These are phyloP conservation scores for Aspergillus versicolor DNA, from an alignment of 2,329 filamentous ascomycete species.

Conservation along the genomic window DNA sequence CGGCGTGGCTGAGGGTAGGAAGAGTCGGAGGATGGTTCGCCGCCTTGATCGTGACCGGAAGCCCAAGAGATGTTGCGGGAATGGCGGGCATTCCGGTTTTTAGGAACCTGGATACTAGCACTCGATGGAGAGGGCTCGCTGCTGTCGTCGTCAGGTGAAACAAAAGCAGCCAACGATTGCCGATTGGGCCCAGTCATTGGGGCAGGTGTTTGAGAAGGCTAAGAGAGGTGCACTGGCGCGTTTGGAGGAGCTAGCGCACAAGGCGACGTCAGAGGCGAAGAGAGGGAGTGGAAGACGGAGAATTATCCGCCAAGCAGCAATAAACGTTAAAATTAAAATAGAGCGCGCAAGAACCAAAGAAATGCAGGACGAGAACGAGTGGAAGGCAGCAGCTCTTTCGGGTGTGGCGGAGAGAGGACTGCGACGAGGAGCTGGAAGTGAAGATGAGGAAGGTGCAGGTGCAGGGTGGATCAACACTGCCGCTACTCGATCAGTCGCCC, in stretches of 20 bases:
- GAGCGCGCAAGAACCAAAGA: neutral
- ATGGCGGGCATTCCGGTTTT: constrained; percentile 35
- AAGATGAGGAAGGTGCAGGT: neutral
- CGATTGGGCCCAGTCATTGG: constrained; percentile 19
- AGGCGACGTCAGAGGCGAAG: constrained; percentile 10
- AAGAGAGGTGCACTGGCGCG: constrained; percentile 1
- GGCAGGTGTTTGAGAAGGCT: constrained; percentile 11
- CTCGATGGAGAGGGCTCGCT: constrained; percentile 23
- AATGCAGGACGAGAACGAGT: constrained; percentile 2
- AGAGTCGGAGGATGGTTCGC: constrained; percentile 25
- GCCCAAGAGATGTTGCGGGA: constrained; percentile 37
- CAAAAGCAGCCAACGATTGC: constrained; percentile 14
- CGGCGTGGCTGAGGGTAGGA: constrained; percentile 25
- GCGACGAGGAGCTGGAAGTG: neutral
- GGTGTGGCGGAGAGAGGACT: neutral
- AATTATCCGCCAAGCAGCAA: constrained; percentile 7
- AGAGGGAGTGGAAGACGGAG: neutral
- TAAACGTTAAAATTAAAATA: neutral
- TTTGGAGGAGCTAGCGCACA: constrained; percentile 2
- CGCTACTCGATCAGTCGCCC: neutral
- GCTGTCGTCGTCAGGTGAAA: constrained; percentile 16
- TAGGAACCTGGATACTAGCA: constrained; percentile 13
- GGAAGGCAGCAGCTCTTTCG: neutral
- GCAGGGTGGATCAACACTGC: constrained; percentile 1
- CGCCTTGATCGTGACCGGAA: constrained; percentile 32